Conservation (phyloP, 2,329 filamentous ascomycete species). For the Xylariaceae sp. region DNA sequence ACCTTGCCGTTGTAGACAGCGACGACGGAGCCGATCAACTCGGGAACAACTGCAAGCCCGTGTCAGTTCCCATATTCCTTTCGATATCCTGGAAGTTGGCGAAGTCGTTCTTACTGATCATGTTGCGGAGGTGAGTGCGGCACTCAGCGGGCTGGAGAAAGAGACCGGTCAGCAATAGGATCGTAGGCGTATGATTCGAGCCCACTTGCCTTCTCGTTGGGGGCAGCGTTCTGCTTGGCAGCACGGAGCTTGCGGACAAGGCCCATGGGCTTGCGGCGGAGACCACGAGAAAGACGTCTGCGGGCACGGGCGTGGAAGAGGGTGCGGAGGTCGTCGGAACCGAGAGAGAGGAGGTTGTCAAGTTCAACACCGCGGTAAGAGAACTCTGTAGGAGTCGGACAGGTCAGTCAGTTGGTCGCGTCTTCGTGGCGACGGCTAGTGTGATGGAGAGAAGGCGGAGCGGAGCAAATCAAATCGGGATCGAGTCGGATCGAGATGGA, state of each 20-base stretch:
- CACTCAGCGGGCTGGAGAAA: slow-evolving; percentile 14
- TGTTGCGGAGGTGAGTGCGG: slow-evolving; percentile 89
- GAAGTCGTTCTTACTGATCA: slow-evolving; percentile 58
- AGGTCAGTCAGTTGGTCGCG: slow-evolving; percentile 47
- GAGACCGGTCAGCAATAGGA: slow-evolving; percentile 3
- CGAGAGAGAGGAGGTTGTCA: slow-evolving; percentile 98
- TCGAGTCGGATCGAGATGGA: background rate
- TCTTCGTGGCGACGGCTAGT: slow-evolving; percentile 41
- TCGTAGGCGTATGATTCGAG: background rate
- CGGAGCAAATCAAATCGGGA: background rate
- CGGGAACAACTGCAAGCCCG: slow-evolving; percentile 63
- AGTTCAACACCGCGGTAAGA: slow-evolving; percentile 99
- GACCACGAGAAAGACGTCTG: slow-evolving; percentile 97
- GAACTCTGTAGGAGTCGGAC: slow-evolving; percentile 81
- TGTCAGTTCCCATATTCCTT: background rate
- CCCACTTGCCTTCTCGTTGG: slow-evolving; percentile 66
- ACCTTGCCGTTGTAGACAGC: slow-evolving; percentile 99
- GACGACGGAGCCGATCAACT: slow-evolving; percentile 99
- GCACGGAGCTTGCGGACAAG: slow-evolving; percentile 99
- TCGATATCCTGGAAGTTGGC: background rate
- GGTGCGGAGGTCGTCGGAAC: slow-evolving; percentile 97
- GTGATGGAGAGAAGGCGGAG: background rate
- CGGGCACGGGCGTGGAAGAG: slow-evolving; percentile 98
- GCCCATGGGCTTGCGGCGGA: slow-evolving; percentile 99
- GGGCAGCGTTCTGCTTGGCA: slow-evolving; percentile 97